Percentiles rank a stretch among this genome's conserved stretches.
phyloP scores from a whole-genome alignment of 345 rosid genomes.

The Dovyalis caffra region DNA sequence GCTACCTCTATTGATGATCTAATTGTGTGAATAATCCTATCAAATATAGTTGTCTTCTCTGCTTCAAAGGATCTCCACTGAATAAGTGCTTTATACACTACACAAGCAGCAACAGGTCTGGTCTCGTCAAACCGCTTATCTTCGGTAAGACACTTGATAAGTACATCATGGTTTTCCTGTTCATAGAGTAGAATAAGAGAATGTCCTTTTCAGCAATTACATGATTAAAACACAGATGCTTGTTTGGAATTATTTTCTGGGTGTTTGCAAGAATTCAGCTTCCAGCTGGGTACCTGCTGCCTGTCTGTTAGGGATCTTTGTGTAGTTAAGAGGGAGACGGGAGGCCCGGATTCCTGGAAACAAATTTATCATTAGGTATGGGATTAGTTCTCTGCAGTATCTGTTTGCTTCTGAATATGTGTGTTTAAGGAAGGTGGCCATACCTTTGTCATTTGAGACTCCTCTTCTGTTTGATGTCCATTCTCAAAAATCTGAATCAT shows the following conservation, averaged over 20 bases:
- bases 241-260: neutral
- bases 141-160: constrained; percentile 48
- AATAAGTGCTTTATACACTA: constrained; percentile 49
- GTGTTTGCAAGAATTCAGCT: constrained; percentile 2
- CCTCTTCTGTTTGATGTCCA: constrained; percentile 40
- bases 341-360: constrained; percentile 44
- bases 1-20: constrained; percentile 52
- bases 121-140: constrained; percentile 47
- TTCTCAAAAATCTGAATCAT: constrained; percentile 40
- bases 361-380: constrained; percentile 8
- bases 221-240: neutral
- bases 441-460: constrained; percentile 39
- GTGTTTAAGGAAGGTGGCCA: neutral
- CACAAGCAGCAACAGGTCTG: constrained; percentile 56
- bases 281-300: constrained; percentile 44
- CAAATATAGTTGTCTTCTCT: constrained; percentile 60
- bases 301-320: constrained; percentile 56
- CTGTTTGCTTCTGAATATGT: neutral
- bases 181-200: constrained; percentile 2
- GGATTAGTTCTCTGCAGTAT: neutral
- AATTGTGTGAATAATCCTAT: constrained; percentile 49
- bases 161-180: constrained; percentile 60
- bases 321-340: constrained; percentile 35
- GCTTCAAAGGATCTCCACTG: constrained; percentile 74
- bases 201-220: constrained; percentile 3